phyloP scores from a whole-genome alignment of 176 grass and related monocot species.

The Musa troglodytarum region DNA sequence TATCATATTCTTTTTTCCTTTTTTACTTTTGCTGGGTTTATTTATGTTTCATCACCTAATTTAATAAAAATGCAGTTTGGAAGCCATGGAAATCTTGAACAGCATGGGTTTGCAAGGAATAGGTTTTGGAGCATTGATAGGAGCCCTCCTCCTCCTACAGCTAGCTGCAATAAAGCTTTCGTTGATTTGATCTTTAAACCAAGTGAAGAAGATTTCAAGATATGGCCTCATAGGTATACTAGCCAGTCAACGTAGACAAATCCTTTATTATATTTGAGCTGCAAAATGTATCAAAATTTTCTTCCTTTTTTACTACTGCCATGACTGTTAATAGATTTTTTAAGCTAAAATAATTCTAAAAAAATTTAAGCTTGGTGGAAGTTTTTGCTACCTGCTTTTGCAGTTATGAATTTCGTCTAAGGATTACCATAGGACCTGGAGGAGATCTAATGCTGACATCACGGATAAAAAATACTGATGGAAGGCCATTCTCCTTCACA shows the following conservation, averaged over 20 bases:
- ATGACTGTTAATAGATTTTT: background rate
- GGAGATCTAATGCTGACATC: constrained; percentile 83
- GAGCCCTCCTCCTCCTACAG: constrained; percentile 58
- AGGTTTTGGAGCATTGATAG: constrained; percentile 51
- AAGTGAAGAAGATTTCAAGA: constrained; percentile 80
- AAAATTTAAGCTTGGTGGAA: background rate
- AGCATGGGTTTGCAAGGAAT: constrained; percentile 94
- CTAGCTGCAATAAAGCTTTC: constrained; percentile 46
- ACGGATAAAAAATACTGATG: constrained; percentile 72
- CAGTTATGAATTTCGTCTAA: constrained; percentile 92
- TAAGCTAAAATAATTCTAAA: background rate
- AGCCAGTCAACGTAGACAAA: background rate
- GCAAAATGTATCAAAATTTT: background rate
- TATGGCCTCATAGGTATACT: constrained; percentile 69
- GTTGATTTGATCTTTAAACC: constrained; percentile 72
- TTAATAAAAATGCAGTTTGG: constrained; percentile 3
- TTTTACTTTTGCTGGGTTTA: background rate
- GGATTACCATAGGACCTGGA: constrained; percentile 66
- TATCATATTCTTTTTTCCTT: constrained; percentile 2
- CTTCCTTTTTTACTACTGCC: background rate
- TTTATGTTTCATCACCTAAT: background rate
- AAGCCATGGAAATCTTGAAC: constrained; percentile 31
- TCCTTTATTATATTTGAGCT: background rate
- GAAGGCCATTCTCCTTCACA: constrained; percentile 74
- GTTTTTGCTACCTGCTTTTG: background rate